Base-by-base conservation (phyloP, 2,329 filamentous ascomycete species). In the Nemania serpens region DNA sequence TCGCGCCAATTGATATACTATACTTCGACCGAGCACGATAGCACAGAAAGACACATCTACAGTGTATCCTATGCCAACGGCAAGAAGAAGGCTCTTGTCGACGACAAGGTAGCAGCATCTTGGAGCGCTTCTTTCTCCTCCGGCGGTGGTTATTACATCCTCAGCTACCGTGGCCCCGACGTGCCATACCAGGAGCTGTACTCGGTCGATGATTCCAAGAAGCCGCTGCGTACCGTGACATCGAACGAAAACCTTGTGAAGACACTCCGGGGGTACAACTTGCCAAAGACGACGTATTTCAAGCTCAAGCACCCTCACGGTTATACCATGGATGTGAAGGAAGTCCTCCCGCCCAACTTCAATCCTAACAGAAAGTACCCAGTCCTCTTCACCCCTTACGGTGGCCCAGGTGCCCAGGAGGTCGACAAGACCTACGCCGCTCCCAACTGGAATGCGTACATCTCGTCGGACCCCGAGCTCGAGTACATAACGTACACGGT, bases 151-250 rank as follows among this genome's bases (percentile, higher is more conserved):
- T 91, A 87, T 76, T 90, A 89, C 69, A 83, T 90, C 43, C 81
- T 90, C 2, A 82, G 77, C 53, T 91, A 91, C 70, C 74, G 76
- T 17, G 88, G 88, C 0, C 88, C 88, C 0, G 83, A 89, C 56
- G 84, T 91, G 0, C 88, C 88, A 0, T 90, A 89, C 74, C 87
- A 90, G 69, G 85, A 89, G 64, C 78, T 91, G 0, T 89, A 88
- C 74, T 76, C 82, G 0, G 71, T 81, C 62, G 83, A 87, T 69
- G 80, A 81, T 18, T 82, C 79, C 18, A 68, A 68, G 7, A 79
- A 75, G 36, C 81, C 86, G 0, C 73, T 90, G 9, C 81, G 84
- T 5, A 84, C 82, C 0, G 78, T 91, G 9, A 82, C 83, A 10
- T 81, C 83, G 68, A 90, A 90, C 71, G 79, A 81, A n/a, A 78